These are phyloP conservation scores for Calonectria ilicicola DNA, from an alignment of 2,329 filamentous ascomycete genomes.

Conservation along the genomic window DNA sequence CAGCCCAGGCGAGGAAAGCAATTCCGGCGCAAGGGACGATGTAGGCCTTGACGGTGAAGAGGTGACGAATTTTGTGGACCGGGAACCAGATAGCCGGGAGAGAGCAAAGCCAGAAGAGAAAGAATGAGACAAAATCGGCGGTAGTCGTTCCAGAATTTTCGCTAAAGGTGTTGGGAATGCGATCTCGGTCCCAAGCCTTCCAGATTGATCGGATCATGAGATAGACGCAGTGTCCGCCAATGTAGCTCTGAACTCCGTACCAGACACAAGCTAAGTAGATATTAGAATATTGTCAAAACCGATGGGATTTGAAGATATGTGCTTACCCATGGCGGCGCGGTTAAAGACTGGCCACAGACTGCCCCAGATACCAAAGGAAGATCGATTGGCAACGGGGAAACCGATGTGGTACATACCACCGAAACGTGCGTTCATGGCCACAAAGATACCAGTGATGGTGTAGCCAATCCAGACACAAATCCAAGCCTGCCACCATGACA, in stretches of 20 bases:
- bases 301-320: background rate
- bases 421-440: slow-evolving; percentile 83
- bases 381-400: slow-evolving; percentile 83
- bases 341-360: slow-evolving; percentile 91
- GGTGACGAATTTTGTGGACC: slow-evolving; percentile 87
- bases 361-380: slow-evolving; percentile 91
- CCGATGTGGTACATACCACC: slow-evolving; percentile 90
- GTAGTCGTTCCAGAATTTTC: slow-evolving; percentile 77
- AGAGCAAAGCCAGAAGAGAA: slow-evolving; percentile 86
- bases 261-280: slow-evolving; percentile 75
- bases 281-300: slow-evolving; percentile 21
- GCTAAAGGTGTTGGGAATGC: slow-evolving; percentile 76
- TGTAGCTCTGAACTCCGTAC: slow-evolving; percentile 89
- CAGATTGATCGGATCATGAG: slow-evolving; percentile 91
- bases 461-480: slow-evolving; percentile 92
- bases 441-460: slow-evolving; percentile 79
- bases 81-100: slow-evolving; percentile 91
- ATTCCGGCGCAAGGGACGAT: slow-evolving; percentile 87
- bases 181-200: slow-evolving; percentile 71
- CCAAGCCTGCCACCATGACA: slow-evolving; percentile 94
- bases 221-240: slow-evolving; percentile 86
- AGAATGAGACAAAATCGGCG: slow-evolving; percentile 82
- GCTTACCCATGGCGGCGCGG: slow-evolving; percentile 79
- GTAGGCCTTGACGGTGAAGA: slow-evolving; percentile 91
- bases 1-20: slow-evolving; percentile 88